Evolutionary conservation across 2,329 filamentous ascomycete genomes (phyloP), one percentile per base, ranked within the genome.

Genomic region (Fusarium bulbicola): DNA sequence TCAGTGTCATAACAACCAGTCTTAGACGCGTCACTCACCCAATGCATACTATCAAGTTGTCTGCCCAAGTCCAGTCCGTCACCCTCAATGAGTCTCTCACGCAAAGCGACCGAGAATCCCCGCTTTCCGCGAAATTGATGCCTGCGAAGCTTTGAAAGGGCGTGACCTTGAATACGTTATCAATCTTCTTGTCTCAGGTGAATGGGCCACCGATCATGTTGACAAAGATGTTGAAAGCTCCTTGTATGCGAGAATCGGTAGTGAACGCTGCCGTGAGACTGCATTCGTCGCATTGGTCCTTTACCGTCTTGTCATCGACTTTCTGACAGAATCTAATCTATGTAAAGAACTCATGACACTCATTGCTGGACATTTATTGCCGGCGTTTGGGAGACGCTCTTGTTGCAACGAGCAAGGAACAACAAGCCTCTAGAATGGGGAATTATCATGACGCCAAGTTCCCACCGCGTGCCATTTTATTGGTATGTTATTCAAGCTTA

Each of bases 21-120:
- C 14, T 20, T 12, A 7, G 5, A 13, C 47, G 8, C 11, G 11
- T 8, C 7, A 7, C 2, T 1, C 16, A 24, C 21, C n/a, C 8
- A 18, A 24, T 7, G n/a, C 12, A 20, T 34, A 11, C 30, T 6
- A 20, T 7, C 12, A 20, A 24, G 16, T 13, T 12, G 3, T 3
- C 5, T 50, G 12, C 9, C 47, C 1, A 20, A 4, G 6, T 20
- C 21, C 16, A 28, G 18, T 28, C 20, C 4, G 10, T 53, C 24
- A 2, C 20, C 24, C 5, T 28, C 34, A 26, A 28, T n/a, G 24
- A 28, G 32, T 5, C 5, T 1, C 32, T 37, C 14, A 4, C 10
- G 5, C 14, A 37, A 28, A 21, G 5, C 12, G 24, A 21, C 3
- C 14, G 28, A 13, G 11, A 2, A 11, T 21, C 21, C 4, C 10